phyloP scores from a whole-genome alignment of 805 yeast species.

The Novakomyces olei region DNA sequence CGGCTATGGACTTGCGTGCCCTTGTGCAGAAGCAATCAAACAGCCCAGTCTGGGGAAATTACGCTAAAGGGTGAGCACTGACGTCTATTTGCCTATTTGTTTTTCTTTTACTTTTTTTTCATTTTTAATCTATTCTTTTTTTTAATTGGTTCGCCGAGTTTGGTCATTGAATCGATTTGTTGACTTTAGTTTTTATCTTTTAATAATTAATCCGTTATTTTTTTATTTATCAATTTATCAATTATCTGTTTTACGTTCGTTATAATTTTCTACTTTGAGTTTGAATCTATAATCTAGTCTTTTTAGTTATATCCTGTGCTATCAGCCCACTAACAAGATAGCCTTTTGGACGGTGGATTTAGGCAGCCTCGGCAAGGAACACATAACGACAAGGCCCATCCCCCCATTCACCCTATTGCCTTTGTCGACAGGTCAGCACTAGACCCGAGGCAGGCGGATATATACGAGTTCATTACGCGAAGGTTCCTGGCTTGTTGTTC shows the following conservation, averaged over 20 bases:
- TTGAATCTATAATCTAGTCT: too few species aligned
- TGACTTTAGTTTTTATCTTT: too few species aligned
- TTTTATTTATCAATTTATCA: too few species aligned
- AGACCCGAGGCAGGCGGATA: constrained; percentile 30
- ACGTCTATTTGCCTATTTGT: too few species aligned
- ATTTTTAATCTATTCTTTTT: too few species aligned
- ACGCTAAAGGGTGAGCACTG: constrained; percentile 27
- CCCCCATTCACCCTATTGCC: constrained; percentile 80
- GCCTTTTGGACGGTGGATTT: constrained; percentile 25
- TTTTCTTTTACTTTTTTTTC: too few species aligned
- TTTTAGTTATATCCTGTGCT: neutral
- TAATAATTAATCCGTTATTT: too few species aligned
- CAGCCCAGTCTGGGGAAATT: constrained; percentile 45
- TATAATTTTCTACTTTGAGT: too few species aligned
- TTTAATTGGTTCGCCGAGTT: too few species aligned
- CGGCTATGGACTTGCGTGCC: constrained; percentile 42
- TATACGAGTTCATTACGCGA: constrained; percentile 69
- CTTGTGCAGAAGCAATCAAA: constrained; percentile 39
- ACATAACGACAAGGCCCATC: constrained; percentile 89
- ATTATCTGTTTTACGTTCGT: too few species aligned
- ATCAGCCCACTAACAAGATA: neutral
- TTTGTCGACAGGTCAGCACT: constrained; percentile 14
- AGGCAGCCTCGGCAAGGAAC: constrained; percentile 56
- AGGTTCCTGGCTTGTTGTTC: constrained; percentile 85
- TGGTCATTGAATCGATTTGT: too few species aligned